These are phyloP conservation scores for Persicaria maculosa DNA, from an alignment of 148 eudicot species.

Conservation along the genomic window DNA sequence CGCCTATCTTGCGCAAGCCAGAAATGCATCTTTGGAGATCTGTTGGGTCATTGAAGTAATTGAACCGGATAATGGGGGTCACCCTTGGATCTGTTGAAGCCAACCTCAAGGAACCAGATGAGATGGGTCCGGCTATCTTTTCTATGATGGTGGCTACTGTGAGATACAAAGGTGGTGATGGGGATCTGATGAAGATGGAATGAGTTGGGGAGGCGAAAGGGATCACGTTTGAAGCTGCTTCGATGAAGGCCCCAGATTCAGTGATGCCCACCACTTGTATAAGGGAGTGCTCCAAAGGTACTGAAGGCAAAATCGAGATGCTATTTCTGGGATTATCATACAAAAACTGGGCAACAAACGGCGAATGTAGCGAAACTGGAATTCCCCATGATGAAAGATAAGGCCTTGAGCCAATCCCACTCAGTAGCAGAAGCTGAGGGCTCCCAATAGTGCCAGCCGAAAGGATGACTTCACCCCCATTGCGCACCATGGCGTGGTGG, in stretches of 20 bases:
- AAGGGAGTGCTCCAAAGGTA: conserved; percentile 75
- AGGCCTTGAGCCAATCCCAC: conserved; percentile 73
- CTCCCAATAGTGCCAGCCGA: conserved; percentile 80
- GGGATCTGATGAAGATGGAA: conserved; percentile 40
- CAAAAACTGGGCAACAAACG: conserved; percentile 74
- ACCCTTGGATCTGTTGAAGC: conserved; percentile 63
- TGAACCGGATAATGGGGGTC: conserved; percentile 68
- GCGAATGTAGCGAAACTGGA: conserved; percentile 64
- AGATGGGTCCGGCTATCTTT: conserved; percentile 66
- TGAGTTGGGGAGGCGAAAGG: conserved; percentile 58
- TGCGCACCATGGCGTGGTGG: conserved; percentile 65
- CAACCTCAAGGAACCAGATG: conserved; percentile 63
- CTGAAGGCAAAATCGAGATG: conserved; percentile 72
- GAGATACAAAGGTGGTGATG: conserved; percentile 43
- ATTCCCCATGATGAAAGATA: conserved; percentile 88
- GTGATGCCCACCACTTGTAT: conserved; percentile 95
- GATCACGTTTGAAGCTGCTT: conserved; percentile 72
- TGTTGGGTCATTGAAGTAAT: conserved; percentile 63
- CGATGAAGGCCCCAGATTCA: conserved; percentile 58
- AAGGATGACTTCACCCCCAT: conserved; percentile 56
- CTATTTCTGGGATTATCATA: conserved; percentile 95
- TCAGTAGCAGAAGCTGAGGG: conserved; percentile 72
- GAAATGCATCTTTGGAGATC: conserved; percentile 64
- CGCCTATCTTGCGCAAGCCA: conserved; percentile 62
- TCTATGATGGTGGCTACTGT: conserved; percentile 86